Evolutionary conservation across 192 early-diverging fungal genomes (phyloP), one percentile per base, ranked within the genome.

Genomic region (Coemansia sp.): DNA sequence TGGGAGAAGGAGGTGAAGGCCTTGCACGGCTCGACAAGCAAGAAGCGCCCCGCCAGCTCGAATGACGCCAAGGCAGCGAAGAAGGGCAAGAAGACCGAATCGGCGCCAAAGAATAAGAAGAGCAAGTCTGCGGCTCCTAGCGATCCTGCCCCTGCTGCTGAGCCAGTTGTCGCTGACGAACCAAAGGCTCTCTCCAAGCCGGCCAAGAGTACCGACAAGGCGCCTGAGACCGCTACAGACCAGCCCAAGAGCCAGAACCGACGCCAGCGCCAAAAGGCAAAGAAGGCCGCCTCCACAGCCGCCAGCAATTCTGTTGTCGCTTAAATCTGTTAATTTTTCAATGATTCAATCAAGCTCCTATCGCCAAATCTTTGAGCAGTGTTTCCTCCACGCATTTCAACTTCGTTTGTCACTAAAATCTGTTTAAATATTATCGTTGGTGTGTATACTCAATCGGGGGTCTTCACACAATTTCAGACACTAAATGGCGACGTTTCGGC

Each of bases 221-320:
- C 21, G 1, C 36, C 50, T 29, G 50, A 19, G 19, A 24, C 14
- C 40, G 6, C 66, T 2, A 41, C 53, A 5, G 64, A 60, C 14
- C 33, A 66, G 19, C 35, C 53, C 39, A 72, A 72, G 48, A 70
- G 64, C 39, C 40, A 54, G 44, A 81, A 73, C 57, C 62, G 79
- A 21, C 79, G 74, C 40, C 74, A 76, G 56, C 79, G 79, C 51
- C 71, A 81, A 62, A 81, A 77, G 67, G 79, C 74, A 36, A 72
- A 69, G 17, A 67, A 69, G 66, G 29, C 54, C 4, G 62, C 65
- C 11, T 44, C 53, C 16, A 31, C 63, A 13, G 40, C 68, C 13
- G 10, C 21, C 6, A 42, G 29, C 59, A 54, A 4, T 62, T 37
- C 31, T 61, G 24, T 9, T 48, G 7, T 40, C 7, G 59, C 36